phyloP scores from a whole-genome alignment of 768 basidiomycete species.

The Leccinum boreale region DNA sequence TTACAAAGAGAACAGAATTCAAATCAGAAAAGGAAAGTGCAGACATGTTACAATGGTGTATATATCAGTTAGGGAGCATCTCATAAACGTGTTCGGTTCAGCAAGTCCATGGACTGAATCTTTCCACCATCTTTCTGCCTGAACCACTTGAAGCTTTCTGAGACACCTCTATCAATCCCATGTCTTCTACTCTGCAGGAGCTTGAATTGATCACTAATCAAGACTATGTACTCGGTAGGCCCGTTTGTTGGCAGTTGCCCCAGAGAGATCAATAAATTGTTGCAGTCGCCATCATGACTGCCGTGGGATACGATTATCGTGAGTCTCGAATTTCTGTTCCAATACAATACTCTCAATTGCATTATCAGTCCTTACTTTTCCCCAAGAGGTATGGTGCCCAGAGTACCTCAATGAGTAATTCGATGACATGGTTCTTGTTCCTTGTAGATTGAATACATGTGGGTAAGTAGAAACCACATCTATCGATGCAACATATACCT shows the following conservation, averaged over 20 bases:
- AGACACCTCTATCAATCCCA: background rate
- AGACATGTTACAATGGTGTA: background rate
- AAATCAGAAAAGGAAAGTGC: background rate
- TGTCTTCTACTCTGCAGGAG: background rate
- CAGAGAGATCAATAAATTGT: background rate
- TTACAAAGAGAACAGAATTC: background rate
- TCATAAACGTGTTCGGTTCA: background rate
- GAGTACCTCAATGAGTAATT: background rate
- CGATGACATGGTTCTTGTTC: background rate
- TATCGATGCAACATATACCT: background rate
- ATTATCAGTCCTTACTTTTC: background rate
- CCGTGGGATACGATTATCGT: slow-evolving; percentile 1
- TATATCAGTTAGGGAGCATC: background rate
- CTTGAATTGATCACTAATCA: background rate
- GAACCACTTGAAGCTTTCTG: background rate
- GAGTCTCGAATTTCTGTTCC: background rate
- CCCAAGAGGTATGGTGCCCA: background rate
- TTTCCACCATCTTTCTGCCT: background rate
- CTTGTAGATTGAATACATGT: background rate
- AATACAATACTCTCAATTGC: background rate
- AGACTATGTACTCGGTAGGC: background rate
- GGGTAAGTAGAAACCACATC: background rate
- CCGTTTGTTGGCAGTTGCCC: background rate
- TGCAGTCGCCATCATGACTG: background rate
- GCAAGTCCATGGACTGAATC: background rate